Evolutionary conservation across 2,329 filamentous ascomycete genomes (phyloP).

Genomic region (Xylogone sp.): DNA sequence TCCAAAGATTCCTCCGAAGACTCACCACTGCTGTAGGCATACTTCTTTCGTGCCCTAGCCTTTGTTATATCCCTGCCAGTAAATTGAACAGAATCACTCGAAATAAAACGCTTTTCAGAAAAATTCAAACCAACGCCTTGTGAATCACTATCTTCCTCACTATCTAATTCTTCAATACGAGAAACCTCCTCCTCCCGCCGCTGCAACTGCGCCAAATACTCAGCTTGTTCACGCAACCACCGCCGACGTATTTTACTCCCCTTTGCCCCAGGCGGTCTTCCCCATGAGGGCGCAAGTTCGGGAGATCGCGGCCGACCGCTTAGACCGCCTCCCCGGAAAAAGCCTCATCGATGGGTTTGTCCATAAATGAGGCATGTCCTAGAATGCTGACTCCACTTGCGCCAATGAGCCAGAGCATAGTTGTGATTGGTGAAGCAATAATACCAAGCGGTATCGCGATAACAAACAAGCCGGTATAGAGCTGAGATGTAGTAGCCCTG

Average conservation of each 20-base stretch:
- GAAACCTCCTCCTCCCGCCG: constrained; percentile 13
- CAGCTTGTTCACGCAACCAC: constrained; percentile 44
- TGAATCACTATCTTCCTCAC: constrained; percentile 47
- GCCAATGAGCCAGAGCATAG: constrained; percentile 92
- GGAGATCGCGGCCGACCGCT: constrained; percentile 99
- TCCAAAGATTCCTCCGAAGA: constrained; percentile 45
- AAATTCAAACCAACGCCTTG: constrained; percentile 49
- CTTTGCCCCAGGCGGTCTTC: constrained; percentile 97
- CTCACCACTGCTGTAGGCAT: constrained; percentile 16
- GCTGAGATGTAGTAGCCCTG: constrained; percentile 83
- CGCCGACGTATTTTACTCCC: constrained; percentile 57
- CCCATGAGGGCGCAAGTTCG: constrained; percentile 88
- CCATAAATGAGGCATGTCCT: constrained; percentile 92
- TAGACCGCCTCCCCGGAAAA: constrained; percentile 99
- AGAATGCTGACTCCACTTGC: constrained; percentile 91
- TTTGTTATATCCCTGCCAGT: constrained; percentile 55
- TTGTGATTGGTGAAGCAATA: constrained; percentile 78
- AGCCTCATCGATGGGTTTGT: constrained; percentile 99
- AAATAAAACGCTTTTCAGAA: constrained; percentile 43
- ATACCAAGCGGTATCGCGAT: constrained; percentile 82
- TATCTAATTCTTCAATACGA: constrained; percentile 64
- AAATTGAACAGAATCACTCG: constrained; percentile 58
- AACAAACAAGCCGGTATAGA: constrained; percentile 85
- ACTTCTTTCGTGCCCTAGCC: constrained; percentile 20
- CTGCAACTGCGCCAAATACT: constrained; percentile 41